These are phyloP conservation scores for Penicillium cosmopolitanum DNA, from an alignment of 495 filamentous ascomycete species.

Conservation along the genomic window DNA sequence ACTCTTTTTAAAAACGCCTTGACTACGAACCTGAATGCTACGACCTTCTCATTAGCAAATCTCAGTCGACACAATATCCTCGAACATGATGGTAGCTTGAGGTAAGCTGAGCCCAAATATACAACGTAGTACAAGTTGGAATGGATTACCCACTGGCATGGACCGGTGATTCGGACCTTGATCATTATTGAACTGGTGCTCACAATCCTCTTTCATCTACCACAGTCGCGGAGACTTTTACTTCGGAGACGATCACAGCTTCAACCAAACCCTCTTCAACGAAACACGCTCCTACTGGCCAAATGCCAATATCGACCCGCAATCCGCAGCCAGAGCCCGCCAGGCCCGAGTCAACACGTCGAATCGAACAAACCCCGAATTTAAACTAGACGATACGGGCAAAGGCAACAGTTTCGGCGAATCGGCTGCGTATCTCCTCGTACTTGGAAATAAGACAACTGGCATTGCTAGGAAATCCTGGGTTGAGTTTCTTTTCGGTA, in stretches of 20 bases:
- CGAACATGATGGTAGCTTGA: slow-evolving; percentile 7
- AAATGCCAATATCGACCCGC: not conserved
- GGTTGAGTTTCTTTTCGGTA: slow-evolving; percentile 7
- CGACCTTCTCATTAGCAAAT: slow-evolving; percentile 5
- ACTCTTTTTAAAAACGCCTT: not conserved
- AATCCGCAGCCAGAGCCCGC: slow-evolving; percentile 7
- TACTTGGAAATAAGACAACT: not conserved
- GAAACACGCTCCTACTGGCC: slow-evolving; percentile 3
- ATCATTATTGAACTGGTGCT: too few relatives aligned
- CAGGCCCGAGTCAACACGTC: slow-evolving; percentile 2
- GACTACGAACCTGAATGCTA: slow-evolving; percentile 1
- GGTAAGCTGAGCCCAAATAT: not conserved
- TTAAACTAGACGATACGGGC: not conserved
- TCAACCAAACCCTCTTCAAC: not conserved
- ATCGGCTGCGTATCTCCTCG: not conserved
- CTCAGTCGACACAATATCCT: not conserved
- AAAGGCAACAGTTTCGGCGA: not conserved
- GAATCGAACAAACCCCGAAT: not conserved
- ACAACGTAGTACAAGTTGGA: not conserved
- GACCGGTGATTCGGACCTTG: too few relatives aligned
- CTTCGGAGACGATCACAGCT: slow-evolving; percentile 2
- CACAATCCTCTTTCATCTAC: not conserved
- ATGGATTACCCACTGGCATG: too few relatives aligned
- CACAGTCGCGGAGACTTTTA: slow-evolving; percentile 6
- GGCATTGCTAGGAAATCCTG: not conserved